A percentile compares a stretch with the other conserved stretches of the same genome.
These are phyloP conservation scores for Globisporangium emineosum DNA, from an alignment of 352 stramenopile species.

Conservation along the genomic window DNA sequence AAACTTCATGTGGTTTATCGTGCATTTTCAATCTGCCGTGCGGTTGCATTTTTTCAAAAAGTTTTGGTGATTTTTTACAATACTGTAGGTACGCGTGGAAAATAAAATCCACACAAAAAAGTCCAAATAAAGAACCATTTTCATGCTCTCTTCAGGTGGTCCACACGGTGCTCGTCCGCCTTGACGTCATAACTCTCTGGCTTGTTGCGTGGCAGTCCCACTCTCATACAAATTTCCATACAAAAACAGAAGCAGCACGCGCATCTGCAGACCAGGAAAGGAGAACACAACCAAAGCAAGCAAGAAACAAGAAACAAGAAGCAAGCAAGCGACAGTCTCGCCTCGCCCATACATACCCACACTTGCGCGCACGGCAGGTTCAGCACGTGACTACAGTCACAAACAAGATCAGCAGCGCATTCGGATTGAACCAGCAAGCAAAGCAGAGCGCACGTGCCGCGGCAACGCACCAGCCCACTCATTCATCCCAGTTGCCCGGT, in stretches of 20 bases:
- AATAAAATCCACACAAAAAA: constrained; percentile 11
- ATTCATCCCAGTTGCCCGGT: not conserved
- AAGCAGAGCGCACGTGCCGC: not conserved
- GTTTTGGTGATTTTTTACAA: not conserved
- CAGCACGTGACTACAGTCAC: not conserved
- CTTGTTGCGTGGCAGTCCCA: constrained; percentile 8
- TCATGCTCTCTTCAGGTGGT: not conserved
- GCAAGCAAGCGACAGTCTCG: constrained; percentile 1
- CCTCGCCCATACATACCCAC: not conserved
- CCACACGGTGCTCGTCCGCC: not conserved
- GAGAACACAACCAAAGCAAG: not conserved
- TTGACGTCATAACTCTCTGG: constrained; percentile 9
- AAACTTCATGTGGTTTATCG: not conserved
- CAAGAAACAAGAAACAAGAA: not conserved
- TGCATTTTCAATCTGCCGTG: constrained; percentile 1
- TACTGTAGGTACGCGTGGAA: not conserved
- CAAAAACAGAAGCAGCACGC: not conserved
- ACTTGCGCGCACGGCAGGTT: not conserved
- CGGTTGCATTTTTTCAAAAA: not conserved
- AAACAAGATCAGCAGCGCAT: not conserved
- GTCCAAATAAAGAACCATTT: constrained; percentile 1
- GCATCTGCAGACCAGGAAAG: constrained; percentile 3
- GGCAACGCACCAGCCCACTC: not conserved
- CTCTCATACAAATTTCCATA: constrained; percentile 13
- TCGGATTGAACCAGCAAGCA: not conserved